A percentile compares a stretch with the other conserved stretches of the same genome.
Evolutionary conservation across 2,329 filamentous ascomycete genomes (phyloP).

Genomic region (Monosporascus sp.): DNA sequence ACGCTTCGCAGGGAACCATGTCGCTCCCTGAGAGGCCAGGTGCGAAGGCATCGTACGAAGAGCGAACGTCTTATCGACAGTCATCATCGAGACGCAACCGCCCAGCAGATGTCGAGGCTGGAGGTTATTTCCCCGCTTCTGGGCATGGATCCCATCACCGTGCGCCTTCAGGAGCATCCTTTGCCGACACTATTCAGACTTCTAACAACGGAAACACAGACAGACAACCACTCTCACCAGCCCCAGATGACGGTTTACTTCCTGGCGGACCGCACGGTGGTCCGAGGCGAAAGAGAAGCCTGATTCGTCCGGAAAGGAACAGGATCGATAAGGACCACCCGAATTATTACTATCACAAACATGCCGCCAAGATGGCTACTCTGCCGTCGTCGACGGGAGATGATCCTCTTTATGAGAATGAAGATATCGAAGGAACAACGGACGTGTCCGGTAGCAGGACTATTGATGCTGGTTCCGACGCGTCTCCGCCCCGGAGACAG

Average conservation of each 20-base stretch:
- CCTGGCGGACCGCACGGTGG: constrained; percentile 22
- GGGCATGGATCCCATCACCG: constrained; percentile 42
- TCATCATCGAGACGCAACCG: constrained; percentile 61
- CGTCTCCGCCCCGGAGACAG: constrained; percentile 33
- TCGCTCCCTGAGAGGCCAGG: constrained; percentile 61
- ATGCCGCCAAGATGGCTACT: constrained; percentile 88
- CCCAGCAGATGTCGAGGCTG: constrained; percentile 66
- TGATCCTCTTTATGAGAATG: constrained; percentile 80
- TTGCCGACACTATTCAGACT: constrained; percentile 50
- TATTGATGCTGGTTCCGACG: constrained; percentile 40
- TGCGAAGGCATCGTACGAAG: constrained; percentile 51
- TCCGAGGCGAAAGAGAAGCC: constrained; percentile 68
- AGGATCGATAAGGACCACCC: constrained; percentile 82
- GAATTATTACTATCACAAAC: constrained; percentile 92
- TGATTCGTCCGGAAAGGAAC: constrained; percentile 84
- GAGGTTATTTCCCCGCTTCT: constrained; percentile 40
- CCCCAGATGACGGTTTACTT: constrained; percentile 29
- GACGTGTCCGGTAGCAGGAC: constrained; percentile 44
- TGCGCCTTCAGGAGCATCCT: constrained; percentile 52
- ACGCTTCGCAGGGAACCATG: constrained; percentile 41
- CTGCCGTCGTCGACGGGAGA: constrained; percentile 89
- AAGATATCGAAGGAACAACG: constrained; percentile 65
- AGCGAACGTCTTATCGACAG: constrained; percentile 60
- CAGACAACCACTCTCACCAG: constrained; percentile 47
- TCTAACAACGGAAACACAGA: constrained; percentile 50